phyloP scores from a whole-genome alignment of 352 stramenopile genomes.

The Halophytophthora polymorphica region DNA sequence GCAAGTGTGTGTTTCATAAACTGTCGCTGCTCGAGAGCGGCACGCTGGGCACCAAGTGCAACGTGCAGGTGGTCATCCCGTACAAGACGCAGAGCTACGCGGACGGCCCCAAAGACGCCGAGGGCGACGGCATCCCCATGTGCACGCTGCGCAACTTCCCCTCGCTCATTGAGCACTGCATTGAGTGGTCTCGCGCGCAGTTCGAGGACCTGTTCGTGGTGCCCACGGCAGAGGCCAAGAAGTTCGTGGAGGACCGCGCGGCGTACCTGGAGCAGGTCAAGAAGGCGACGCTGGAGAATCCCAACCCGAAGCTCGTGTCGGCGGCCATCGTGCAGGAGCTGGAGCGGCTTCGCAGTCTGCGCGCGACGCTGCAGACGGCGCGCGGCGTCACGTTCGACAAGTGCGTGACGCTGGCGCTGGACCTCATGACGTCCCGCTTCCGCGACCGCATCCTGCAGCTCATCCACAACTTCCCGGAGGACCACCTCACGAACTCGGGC shows the following conservation, averaged over 20 bases:
- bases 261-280: slow-evolving; percentile 78
- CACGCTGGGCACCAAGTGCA: slow-evolving; percentile 98
- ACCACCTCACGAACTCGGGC: slow-evolving; percentile 78
- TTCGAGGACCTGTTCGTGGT: slow-evolving; percentile 86
- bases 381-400: slow-evolving; percentile 62
- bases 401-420: slow-evolving; percentile 66
- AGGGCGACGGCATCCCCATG: slow-evolving; percentile 98
- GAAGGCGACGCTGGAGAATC: slow-evolving; percentile 66
- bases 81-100: slow-evolving; percentile 94
- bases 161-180: slow-evolving; percentile 95
- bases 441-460: slow-evolving; percentile 89
- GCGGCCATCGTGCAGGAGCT: slow-evolving; percentile 72
- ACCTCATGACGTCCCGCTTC: slow-evolving; percentile 79
- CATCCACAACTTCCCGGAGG: slow-evolving; percentile 80
- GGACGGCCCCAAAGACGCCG: slow-evolving; percentile 94
- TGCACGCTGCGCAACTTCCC: slow-evolving; percentile 99
- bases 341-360: slow-evolving; percentile 58
- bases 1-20: slow-evolving; percentile 97
- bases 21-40: slow-evolving; percentile 96
- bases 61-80: slow-evolving; percentile 90
- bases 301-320: slow-evolving; percentile 63
- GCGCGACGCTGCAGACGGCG: slow-evolving; percentile 51
- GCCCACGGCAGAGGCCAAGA: slow-evolving; percentile 78
- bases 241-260: slow-evolving; percentile 72
- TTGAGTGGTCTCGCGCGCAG: slow-evolving; percentile 96